These are phyloP conservation scores for Albophoma yamanashiensis DNA, from an alignment of 2,329 filamentous ascomycete species.

Conservation along the genomic window DNA sequence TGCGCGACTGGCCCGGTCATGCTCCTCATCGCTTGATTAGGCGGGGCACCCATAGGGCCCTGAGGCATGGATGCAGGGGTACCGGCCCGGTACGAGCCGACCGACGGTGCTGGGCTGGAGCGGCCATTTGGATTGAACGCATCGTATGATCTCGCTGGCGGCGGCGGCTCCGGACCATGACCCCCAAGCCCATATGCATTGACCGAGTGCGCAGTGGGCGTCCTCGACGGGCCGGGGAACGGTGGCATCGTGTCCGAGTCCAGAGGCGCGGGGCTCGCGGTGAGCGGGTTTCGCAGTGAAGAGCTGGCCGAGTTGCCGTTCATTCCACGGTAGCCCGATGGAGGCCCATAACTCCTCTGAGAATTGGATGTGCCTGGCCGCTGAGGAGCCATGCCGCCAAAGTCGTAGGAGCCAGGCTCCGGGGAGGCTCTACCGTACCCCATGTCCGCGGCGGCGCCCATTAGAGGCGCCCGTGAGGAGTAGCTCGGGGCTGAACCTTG, in stretches of 20 bases:
- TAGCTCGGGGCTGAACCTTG: conserved; percentile 49
- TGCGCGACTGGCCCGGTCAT: conserved; percentile 25
- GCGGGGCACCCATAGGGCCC: conserved; percentile 13
- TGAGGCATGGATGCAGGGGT: conserved; percentile 8
- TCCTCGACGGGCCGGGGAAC: conserved; percentile 21
- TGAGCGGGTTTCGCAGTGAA: conserved; percentile 10
- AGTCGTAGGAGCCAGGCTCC: conserved; percentile 21
- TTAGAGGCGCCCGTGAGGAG: conserved; percentile 52
- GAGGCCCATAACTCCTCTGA: conserved; percentile 18
- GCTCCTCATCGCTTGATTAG: conserved; percentile 22
- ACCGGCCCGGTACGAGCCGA: conserved; percentile 12
- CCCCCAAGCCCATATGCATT: conserved; percentile 15
- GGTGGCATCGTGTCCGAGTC: conserved; percentile 14
- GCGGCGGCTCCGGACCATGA: conserved; percentile 11
- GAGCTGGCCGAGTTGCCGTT: conserved; percentile 7
- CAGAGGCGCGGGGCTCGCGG: conserved; percentile 19
- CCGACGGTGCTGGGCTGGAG: conserved; percentile 21
- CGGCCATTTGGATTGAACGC: conserved; percentile 20
- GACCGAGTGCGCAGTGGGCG: conserved; percentile 11
- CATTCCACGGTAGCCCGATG: conserved; percentile 7
- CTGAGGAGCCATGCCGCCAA: conserved; percentile 14
- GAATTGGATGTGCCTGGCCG: conserved; percentile 25
- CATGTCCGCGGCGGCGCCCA: conserved; percentile 50
- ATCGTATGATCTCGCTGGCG: conserved; percentile 13
- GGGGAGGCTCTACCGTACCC: conserved; percentile 34